A percentile compares a stretch with the other conserved stretches of the same genome.
These are phyloP conservation scores for Umbellularia californica DNA, from an alignment of 164 flowering plant genomes.

Conservation along the genomic window DNA sequence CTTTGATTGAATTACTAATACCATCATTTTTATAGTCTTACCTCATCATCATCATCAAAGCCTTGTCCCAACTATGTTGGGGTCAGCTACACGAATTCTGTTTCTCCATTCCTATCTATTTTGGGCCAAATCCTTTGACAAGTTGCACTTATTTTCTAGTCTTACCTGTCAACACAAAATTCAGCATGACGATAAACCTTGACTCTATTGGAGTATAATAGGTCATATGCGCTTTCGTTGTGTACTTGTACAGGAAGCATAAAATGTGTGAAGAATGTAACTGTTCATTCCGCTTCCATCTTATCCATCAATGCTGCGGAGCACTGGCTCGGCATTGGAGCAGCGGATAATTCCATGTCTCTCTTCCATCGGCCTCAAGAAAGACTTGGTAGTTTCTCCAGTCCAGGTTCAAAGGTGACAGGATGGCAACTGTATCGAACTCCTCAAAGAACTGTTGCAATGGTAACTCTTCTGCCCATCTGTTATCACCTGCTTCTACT, in stretches of 20 bases:
- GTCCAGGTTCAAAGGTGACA: constrained; percentile 61
- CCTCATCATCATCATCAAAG: too few relatives aligned
- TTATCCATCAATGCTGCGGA: constrained; percentile 92
- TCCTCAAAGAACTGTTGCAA: constrained; percentile 77
- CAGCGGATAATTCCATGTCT: constrained; percentile 98
- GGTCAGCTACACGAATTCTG: too few relatives aligned
- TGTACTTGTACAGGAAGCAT: constrained; percentile 56
- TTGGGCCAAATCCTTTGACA: too few relatives aligned
- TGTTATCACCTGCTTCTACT: background rate
- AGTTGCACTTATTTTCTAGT: too few relatives aligned
- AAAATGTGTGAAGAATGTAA: constrained; percentile 83
- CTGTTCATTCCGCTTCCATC: constrained; percentile 65
- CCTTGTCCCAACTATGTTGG: too few relatives aligned
- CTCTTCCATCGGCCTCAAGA: constrained; percentile 97
- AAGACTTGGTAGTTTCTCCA: constrained; percentile 71
- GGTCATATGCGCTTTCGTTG: background rate
- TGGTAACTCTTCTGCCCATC: constrained; percentile 36
- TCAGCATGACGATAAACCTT: background rate
- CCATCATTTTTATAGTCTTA: too few relatives aligned
- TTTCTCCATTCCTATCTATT: too few relatives aligned
- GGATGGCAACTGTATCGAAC: constrained; percentile 99
- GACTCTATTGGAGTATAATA: background rate
- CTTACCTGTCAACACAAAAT: too few relatives aligned
- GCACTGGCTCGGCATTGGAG: constrained; percentile 95
- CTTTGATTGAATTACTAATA: too few relatives aligned